Percentiles rank a stretch among this genome's conserved stretches.
Evolutionary conservation across 768 basidiomycete genomes (phyloP).

Genomic region (Suillus lakei): DNA sequence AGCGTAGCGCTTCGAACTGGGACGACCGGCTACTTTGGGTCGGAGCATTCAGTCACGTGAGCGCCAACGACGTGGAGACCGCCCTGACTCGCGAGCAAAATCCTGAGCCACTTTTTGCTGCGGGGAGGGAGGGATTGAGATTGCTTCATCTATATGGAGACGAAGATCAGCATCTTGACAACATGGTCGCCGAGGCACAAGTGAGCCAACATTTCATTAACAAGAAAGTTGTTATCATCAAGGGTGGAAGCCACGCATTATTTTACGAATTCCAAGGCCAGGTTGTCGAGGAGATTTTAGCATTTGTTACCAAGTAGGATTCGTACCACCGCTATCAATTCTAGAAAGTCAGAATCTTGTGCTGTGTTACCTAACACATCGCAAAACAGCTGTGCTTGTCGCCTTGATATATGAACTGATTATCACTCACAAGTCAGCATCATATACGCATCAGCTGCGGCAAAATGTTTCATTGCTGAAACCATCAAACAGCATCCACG

Average conservation of each 20-base stretch:
- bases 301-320: background rate
- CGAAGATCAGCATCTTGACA: background rate
- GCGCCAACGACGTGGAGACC: background rate
- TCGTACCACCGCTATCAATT: background rate
- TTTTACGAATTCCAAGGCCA: conserved; percentile 1
- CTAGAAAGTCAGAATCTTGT: background rate
- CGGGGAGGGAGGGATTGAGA: background rate
- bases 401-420: background rate
- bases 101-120: background rate
- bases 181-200: background rate
- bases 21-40: background rate
- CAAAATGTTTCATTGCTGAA: background rate
- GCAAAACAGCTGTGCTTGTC: background rate
- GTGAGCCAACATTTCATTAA: background rate
- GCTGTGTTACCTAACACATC: background rate
- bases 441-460: background rate
- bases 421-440: background rate
- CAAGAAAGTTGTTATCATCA: background rate
- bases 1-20: background rate
- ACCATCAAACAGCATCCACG: background rate
- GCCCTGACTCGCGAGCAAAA: background rate
- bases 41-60: background rate
- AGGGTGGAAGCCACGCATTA: background rate
- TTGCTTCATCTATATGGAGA: background rate
- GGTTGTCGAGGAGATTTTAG: background rate